Base-by-base conservation (phyloP, 331 rosid species). In the Malus hybrid region DNA sequence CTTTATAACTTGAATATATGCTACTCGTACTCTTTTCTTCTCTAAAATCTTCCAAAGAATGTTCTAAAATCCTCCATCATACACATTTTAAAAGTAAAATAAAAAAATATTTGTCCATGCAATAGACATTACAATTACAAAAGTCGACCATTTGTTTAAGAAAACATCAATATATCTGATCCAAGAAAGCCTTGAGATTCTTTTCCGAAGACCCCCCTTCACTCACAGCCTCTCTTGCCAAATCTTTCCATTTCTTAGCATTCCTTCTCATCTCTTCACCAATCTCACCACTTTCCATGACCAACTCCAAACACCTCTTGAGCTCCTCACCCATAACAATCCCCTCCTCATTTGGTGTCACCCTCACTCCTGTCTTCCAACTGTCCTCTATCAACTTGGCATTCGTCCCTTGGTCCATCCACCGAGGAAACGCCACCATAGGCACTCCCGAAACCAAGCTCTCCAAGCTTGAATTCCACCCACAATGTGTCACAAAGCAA, bases 331-430 rank as follows among this genome's bases (percentile, higher is more conserved):
- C 52, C 20, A 39, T 54, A 11, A 80, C 90, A 1, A 89, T 20
- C 3, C 86, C 96, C 3, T 87, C 87, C 15, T 55, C 79, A 3
- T 76, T 69, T 70, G 62, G 73, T 6, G 48, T 76, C 61, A 82
- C 69, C 67, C 85, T 87, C 76, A 87, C 75, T 19, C 97, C 97
- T 0, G 61, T 80, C 54, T 69, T 83, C 87, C 94, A 89, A 28
- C 73, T 54, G 28, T 89, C 90, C 8, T 80, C 83, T 3, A 87
- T 69, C 12, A 91, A 4, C 84, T 80, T 91, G 0, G 91, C 90
- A 31, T 84, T 91, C 1, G 91, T 89, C 1, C 24, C 3, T 72
- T 91, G 97, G 36, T 91, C 97, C 2, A 80, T 1, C 87, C 86
- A 84, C 39, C 80, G 89, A 0, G 97, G 97, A 60, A 87, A 65